phyloP scores from a whole-genome alignment of 139 green algal genomes.

The Coccomyxa sp. region DNA sequence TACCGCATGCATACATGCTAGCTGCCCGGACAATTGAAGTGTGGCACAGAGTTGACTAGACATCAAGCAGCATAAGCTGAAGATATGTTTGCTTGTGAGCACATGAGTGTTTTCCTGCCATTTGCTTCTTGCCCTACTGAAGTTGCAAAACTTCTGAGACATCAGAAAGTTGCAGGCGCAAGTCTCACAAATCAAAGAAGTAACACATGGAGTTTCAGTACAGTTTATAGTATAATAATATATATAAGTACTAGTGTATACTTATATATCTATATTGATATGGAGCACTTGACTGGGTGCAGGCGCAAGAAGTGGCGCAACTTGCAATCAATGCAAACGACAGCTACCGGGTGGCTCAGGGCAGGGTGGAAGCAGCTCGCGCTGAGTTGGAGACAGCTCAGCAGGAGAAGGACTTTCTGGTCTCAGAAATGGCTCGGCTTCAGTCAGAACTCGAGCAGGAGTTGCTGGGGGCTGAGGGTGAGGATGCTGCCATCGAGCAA shows the following conservation, averaged over 20 bases:
- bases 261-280: not conserved
- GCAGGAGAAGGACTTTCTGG: slow-evolving; percentile 8
- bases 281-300: not conserved
- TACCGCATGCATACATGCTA: not conserved
- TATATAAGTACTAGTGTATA: not conserved
- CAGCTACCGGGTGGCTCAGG: slow-evolving; percentile 1
- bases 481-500: not conserved
- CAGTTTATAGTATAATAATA: not conserved
- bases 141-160: no score
- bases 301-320: slow-evolving; percentile 52
- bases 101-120: no score
- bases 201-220: no score
- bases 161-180: no score
- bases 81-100: no score
- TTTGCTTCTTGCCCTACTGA: no score
- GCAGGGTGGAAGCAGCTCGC: slow-evolving; percentile 7
- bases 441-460: slow-evolving; percentile 1
- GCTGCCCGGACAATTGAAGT: not conserved
- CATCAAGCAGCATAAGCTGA: no score
- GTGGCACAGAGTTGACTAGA: not conserved
- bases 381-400: slow-evolving; percentile 7
- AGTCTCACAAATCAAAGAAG: no score
- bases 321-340: slow-evolving; percentile 49
- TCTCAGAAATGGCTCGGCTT: not conserved
- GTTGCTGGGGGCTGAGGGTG: not conserved